These are phyloP conservation scores for Solanum acaule DNA, from an alignment of 257 asterid genomes.

Conservation along the genomic window DNA sequence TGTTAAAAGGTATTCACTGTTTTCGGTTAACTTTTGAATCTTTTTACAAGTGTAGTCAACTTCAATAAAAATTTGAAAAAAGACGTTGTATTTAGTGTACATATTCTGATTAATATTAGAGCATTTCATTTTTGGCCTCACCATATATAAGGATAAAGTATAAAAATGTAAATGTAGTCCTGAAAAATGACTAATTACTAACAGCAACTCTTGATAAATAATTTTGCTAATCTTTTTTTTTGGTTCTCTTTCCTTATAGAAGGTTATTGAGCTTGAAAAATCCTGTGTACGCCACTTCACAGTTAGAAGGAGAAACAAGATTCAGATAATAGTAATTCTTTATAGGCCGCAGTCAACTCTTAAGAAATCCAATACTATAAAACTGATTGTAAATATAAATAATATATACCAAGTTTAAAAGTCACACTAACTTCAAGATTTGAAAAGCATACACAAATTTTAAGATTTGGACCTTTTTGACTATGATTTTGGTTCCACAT, in stretches of 20 bases:
- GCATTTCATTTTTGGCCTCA: background rate
- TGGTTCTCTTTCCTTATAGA: too few species aligned
- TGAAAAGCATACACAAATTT: background rate
- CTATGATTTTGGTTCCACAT: slow-evolving; percentile 6
- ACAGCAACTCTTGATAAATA: too few species aligned
- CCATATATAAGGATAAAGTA: background rate
- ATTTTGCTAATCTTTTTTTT: too few species aligned
- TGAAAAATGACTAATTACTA: too few species aligned
- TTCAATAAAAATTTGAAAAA: too few species aligned
- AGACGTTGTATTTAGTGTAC: background rate
- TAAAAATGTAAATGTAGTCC: background rate
- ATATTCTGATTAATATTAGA: background rate
- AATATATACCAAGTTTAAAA: background rate
- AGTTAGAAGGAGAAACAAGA: background rate
- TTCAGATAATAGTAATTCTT: background rate
- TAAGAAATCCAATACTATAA: background rate
- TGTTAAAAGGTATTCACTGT: background rate
- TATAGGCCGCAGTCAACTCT: background rate
- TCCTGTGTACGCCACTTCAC: background rate
- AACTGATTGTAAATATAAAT: background rate
- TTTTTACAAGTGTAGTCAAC: background rate
- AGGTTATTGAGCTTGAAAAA: too few species aligned
- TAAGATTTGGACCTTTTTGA: slow-evolving; percentile 6
- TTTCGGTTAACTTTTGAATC: background rate
- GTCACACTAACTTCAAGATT: background rate